phyloP scores from a whole-genome alignment of 805 yeast species.

The Candida caryicola region DNA sequence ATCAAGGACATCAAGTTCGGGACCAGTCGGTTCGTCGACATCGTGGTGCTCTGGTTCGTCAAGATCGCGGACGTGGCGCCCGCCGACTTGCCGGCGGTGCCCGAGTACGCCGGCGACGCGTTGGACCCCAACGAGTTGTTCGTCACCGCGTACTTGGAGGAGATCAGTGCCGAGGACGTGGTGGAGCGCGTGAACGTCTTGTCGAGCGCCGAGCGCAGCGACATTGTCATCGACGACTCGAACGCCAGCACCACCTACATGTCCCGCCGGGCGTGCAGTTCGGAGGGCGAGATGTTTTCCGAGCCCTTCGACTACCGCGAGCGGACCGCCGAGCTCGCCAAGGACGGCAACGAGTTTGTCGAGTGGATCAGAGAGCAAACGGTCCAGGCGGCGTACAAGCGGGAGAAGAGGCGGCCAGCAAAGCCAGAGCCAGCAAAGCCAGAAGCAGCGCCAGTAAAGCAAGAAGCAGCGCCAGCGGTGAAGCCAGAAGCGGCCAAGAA shows the following conservation, averaged over 20 bases:
- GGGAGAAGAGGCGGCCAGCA: too few relatives aligned
- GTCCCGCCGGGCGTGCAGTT: conserved; percentile 44
- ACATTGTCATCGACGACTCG: conserved; percentile 36
- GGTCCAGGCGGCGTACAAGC: conserved; percentile 22
- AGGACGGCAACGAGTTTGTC: conserved; percentile 29
- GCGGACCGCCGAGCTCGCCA: conserved; percentile 19
- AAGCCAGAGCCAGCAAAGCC: too few relatives aligned
- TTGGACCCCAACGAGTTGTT: conserved; percentile 46
- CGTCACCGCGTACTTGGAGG: conserved; percentile 49
- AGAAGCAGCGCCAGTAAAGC: background rate
- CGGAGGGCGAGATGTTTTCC: conserved; percentile 30
- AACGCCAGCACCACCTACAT: conserved; percentile 29
- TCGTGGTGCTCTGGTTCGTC: conserved; percentile 49
- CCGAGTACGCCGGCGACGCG: conserved; percentile 13
- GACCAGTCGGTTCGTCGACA: conserved; percentile 45
- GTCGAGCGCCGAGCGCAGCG: conserved; percentile 31
- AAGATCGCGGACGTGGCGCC: conserved; percentile 37
- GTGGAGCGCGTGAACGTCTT: conserved; percentile 45
- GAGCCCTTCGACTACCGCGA: conserved; percentile 40
- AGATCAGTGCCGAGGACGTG: conserved; percentile 43
- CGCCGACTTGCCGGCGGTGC: conserved; percentile 16
- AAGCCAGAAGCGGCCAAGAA: conserved; percentile 1
- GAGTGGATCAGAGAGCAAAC: conserved; percentile 27
- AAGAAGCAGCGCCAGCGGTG: background rate
- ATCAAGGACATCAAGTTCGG: conserved; percentile 54